A percentile compares a stretch with the other conserved stretches of the same genome.
Conservation (phyloP, 176 grass and related monocot genomes). For the Rhipidocladum racemiflorum region DNA sequence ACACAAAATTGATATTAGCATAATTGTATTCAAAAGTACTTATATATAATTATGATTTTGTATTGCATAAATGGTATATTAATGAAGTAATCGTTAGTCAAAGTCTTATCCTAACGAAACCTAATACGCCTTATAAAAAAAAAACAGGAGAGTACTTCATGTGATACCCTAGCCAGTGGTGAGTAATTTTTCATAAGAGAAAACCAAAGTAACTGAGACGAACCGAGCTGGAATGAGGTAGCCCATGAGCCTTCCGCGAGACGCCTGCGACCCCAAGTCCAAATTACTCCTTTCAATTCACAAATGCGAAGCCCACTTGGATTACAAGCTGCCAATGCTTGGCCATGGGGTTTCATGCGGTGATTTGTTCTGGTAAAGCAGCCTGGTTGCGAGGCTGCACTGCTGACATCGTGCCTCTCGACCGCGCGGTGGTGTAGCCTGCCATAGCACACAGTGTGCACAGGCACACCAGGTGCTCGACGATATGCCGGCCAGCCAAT, state of each 20-base stretch:
- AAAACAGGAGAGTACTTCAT: no score
- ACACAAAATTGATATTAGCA: no score
- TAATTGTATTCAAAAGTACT: no score
- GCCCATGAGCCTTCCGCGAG: neutral
- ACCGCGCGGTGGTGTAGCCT: neutral
- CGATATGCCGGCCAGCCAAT: constrained; percentile 17
- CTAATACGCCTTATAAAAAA: no score
- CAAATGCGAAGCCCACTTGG: neutral
- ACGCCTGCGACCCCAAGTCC: neutral
- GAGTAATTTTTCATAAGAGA: neutral
- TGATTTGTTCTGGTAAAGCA: neutral
- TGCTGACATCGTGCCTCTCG: neutral
- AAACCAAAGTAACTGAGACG: neutral
- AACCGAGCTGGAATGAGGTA: neutral
- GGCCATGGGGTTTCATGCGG: neutral
- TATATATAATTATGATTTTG: no score
- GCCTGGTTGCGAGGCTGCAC: neutral
- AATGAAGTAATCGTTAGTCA: no score
- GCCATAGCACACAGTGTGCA: neutral
- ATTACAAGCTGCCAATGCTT: neutral
- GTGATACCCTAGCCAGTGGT: neutral
- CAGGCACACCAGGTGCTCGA: constrained; percentile 15
- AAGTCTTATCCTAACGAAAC: no score
- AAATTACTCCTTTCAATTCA: neutral
- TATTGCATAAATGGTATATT: no score